A percentile compares a stretch with the other conserved stretches of the same genome.
These are phyloP conservation scores for Spatholobus suberectus DNA, from an alignment of 306 rosid species.

Conservation along the genomic window DNA sequence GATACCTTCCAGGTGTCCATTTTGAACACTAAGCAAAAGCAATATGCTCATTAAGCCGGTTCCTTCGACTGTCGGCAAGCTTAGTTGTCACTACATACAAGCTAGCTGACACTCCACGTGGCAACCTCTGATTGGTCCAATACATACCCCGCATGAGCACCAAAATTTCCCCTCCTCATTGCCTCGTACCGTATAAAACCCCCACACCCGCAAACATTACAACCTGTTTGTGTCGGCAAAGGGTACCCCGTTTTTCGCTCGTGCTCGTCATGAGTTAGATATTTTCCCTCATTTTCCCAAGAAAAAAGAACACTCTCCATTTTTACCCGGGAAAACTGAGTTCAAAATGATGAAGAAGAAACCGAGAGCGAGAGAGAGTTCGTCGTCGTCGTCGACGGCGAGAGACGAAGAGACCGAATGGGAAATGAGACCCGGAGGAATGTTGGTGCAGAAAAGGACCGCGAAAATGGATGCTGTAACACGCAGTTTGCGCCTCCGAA, in stretches of 20 bases:
- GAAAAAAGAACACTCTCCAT: background rate
- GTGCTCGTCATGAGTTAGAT: conserved; percentile 1
- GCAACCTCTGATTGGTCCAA: conserved; percentile 38
- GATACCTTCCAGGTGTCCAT: conserved; percentile 20
- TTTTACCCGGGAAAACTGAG: conserved; percentile 29
- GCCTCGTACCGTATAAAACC: conserved; percentile 24
- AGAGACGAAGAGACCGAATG: conserved; percentile 53
- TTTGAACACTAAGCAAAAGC: conserved; percentile 15
- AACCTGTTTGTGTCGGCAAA: conserved; percentile 62
- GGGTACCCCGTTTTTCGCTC: background rate
- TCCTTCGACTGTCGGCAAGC: conserved; percentile 69
- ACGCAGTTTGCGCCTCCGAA: conserved; percentile 57
- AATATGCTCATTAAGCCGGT: conserved; percentile 26
- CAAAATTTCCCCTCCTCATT: background rate
- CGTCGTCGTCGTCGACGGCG: conserved; percentile 37
- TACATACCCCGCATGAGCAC: background rate
- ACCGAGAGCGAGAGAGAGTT: conserved; percentile 31
- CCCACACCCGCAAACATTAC: conserved; percentile 23
- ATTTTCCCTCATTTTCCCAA: conserved; percentile 37
- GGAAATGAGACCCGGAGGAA: conserved; percentile 92
- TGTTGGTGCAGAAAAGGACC: conserved; percentile 75
- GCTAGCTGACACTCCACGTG: conserved; percentile 46
- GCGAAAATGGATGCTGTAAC: conserved; percentile 36
- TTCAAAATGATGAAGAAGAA: conserved; percentile 58
- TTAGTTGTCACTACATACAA: conserved; percentile 68